These are phyloP conservation scores for Pythium aquatile DNA, from an alignment of 352 stramenopile genomes.

Conservation along the genomic window DNA sequence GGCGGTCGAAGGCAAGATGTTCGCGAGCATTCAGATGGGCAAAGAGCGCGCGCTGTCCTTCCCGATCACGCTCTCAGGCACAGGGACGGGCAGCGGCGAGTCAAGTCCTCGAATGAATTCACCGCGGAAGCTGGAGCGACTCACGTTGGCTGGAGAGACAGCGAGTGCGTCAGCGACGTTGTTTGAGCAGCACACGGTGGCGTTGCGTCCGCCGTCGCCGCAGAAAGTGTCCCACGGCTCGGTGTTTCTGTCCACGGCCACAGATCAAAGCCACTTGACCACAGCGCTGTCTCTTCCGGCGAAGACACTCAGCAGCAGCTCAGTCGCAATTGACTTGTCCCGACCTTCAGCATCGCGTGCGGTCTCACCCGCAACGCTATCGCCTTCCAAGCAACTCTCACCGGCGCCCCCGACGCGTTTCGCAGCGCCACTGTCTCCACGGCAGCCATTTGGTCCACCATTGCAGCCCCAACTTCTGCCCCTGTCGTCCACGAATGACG, in stretches of 20 bases:
- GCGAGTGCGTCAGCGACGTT: background rate
- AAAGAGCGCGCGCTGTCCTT: conserved; percentile 35
- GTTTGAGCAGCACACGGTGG: conserved; percentile 27
- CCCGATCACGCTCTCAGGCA: conserved; percentile 22
- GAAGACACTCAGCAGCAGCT: background rate
- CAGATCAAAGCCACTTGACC: conserved; percentile 7
- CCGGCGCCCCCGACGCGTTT: background rate
- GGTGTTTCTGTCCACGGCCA: conserved; percentile 23
- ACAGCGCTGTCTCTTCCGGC: conserved; percentile 3
- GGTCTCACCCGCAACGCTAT: background rate
- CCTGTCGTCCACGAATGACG: conserved; percentile 7
- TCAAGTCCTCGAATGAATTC: conserved; percentile 6
- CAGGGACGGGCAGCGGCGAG: background rate
- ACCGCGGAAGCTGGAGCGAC: conserved; percentile 4
- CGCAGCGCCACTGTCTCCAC: background rate
- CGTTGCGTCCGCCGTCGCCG: conserved; percentile 30
- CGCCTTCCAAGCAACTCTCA: background rate
- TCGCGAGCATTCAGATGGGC: conserved; percentile 17
- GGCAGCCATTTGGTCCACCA: background rate
- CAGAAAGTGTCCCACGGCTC: conserved; percentile 34
- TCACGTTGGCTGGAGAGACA: background rate
- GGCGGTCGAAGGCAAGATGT: conserved; percentile 23
- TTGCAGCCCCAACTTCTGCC: background rate
- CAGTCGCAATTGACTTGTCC: background rate
- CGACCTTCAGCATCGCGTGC: conserved; percentile 9